phyloP scores from a whole-genome alignment of 257 asterid genomes.

The Lithospermum erythrorhizon region DNA sequence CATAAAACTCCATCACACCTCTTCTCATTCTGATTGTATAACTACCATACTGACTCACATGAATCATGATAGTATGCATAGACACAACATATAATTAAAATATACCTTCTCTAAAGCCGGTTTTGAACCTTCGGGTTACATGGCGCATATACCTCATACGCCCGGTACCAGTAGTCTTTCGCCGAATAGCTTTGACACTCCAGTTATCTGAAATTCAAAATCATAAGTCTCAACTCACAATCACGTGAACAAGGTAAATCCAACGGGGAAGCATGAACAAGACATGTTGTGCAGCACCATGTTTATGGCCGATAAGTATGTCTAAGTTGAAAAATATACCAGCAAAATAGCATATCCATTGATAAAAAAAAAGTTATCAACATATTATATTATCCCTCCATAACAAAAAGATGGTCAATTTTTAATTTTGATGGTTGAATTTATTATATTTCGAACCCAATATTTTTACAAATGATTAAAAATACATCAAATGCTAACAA shows the following conservation, averaged over 20 bases:
- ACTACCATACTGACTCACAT: no score
- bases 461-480: no score
- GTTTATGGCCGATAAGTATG: neutral
- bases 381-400: no score
- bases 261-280: neutral
- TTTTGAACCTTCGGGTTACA: constrained; percentile 26
- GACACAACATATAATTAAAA: no score
- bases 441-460: no score
- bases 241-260: neutral
- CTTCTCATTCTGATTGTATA: neutral
- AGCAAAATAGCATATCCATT: no score
- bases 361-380: no score
- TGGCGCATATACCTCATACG: constrained; percentile 29
- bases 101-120: constrained; percentile 29
- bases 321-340: neutral
- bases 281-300: neutral
- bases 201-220: constrained; percentile 21
- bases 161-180: constrained; percentile 37
- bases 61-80: no score
- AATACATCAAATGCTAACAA: no score
- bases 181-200: constrained; percentile 33
- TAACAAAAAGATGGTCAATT: no score
- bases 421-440: no score
- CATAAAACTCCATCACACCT: no score
- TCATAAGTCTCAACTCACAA: neutral